Evolutionary conservation across 1,284 basidiomycete species (phyloP).

Genomic region (Apiotrichum gamsii): DNA sequence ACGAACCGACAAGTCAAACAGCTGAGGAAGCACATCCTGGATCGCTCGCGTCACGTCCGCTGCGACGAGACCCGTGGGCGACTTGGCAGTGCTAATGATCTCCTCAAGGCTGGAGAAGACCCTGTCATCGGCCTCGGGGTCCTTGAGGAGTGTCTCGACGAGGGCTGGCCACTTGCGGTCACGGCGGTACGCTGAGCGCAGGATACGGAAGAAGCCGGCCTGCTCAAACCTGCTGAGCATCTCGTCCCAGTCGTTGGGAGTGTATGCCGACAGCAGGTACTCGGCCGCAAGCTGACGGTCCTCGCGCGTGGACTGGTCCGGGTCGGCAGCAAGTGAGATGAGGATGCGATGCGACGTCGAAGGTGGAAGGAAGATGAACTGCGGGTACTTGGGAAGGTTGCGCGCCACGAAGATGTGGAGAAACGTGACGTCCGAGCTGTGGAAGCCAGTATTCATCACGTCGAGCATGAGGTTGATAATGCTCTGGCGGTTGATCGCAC

Average conservation of each 20-base stretch:
- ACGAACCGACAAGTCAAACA: constrained; percentile 59
- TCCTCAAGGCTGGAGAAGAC: constrained; percentile 62
- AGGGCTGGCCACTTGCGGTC: constrained; percentile 71
- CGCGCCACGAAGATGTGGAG: constrained; percentile 92
- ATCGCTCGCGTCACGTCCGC: constrained; percentile 55
- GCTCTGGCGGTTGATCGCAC: constrained; percentile 63
- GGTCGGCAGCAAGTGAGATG: constrained; percentile 66
- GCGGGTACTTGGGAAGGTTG: constrained; percentile 93
- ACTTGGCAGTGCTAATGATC: constrained; percentile 47
- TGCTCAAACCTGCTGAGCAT: constrained; percentile 66
- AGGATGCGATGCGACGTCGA: constrained; percentile 70
- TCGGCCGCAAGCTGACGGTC: constrained; percentile 94
- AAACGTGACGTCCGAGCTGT: constrained; percentile 66
- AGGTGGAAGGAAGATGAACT: constrained; percentile 69
- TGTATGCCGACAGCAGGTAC: constrained; percentile 88
- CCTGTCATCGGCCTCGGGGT: constrained; percentile 57
- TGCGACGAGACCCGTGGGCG: background rate
- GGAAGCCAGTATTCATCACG: constrained; percentile 52
- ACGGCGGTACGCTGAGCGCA: constrained; percentile 70
- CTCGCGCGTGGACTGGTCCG: constrained; percentile 68
- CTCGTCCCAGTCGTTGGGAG: constrained; percentile 66
- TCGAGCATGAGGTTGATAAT: constrained; percentile 83
- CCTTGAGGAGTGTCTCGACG: constrained; percentile 67
- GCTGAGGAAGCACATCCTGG: constrained; percentile 56
- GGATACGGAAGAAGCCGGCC: constrained; percentile 85